These are phyloP conservation scores for Mycena belliarum DNA, from an alignment of 768 basidiomycete genomes.

Conservation along the genomic window DNA sequence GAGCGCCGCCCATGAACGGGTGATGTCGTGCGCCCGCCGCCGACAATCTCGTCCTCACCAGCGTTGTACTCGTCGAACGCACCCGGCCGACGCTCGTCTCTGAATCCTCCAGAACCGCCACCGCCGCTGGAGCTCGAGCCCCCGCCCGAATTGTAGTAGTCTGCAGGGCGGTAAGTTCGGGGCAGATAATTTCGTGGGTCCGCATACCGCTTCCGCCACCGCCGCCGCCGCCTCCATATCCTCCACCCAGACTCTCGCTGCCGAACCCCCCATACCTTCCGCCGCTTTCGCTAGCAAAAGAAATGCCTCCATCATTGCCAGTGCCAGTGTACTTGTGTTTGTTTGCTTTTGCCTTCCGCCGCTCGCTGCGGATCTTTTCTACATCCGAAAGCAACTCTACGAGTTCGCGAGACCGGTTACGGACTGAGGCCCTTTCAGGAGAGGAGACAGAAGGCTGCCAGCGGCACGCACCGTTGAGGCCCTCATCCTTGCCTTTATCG, in stretches of 20 bases:
- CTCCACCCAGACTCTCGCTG: slow-evolving; percentile 28
- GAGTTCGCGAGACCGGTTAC: slow-evolving; percentile 90
- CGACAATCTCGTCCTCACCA: slow-evolving; percentile 76
- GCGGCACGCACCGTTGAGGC: slow-evolving; percentile 77
- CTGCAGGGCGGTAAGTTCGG: slow-evolving; percentile 8
- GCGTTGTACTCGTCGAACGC: slow-evolving; percentile 94
- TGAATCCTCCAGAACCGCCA: slow-evolving; percentile 50
- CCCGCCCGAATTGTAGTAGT: slow-evolving; percentile 27
- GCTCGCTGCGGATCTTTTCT: slow-evolving; percentile 84
- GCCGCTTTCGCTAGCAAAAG: slow-evolving; percentile 51
- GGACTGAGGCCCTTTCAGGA: slow-evolving; percentile 58
- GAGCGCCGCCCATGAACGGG: slow-evolving; percentile 34
- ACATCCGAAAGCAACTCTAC: slow-evolving; percentile 91
- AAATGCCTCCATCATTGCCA: slow-evolving; percentile 70
- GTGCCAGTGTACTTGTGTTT: slow-evolving; percentile 87
- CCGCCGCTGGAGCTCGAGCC: slow-evolving; percentile 42
- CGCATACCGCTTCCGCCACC: slow-evolving; percentile 30
- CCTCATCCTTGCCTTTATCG: slow-evolving; percentile 98
- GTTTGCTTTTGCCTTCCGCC: slow-evolving; percentile 90
- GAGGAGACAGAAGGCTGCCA: background rate
- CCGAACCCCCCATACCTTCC: slow-evolving; percentile 54
- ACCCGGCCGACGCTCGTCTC: slow-evolving; percentile 54
- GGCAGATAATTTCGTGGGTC: background rate
- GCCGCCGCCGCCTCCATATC: slow-evolving; percentile 47
- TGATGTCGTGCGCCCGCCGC: slow-evolving; percentile 35